Evolutionary conservation across 768 basidiomycete genomes (phyloP).

Genomic region (Lactifluus piperatus): DNA sequence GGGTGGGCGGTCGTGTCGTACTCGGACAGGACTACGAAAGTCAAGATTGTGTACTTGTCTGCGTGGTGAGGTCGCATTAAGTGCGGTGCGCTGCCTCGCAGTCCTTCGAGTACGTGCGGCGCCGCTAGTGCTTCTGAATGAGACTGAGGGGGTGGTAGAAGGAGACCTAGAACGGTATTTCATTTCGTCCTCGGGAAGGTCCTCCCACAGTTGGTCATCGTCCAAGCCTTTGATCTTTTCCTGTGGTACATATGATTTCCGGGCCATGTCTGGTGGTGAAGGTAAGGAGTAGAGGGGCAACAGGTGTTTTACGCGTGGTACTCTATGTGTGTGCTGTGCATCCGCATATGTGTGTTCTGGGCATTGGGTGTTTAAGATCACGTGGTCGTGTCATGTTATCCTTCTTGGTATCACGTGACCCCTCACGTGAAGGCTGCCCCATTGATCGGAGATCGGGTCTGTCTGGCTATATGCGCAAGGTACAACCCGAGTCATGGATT

Average conservation of each 20-base stretch:
- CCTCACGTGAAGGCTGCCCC: background rate
- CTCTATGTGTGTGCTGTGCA: no score
- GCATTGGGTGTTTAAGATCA: background rate
- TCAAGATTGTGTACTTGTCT: background rate
- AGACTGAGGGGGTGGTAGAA: background rate
- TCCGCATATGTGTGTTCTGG: background rate
- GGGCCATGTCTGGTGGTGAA: slow-evolving; percentile 3
- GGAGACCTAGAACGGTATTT: background rate
- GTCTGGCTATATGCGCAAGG: background rate
- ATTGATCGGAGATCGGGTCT: no score
- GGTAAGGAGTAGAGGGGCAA: background rate
- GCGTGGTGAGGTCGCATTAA: background rate
- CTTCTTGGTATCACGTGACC: background rate
- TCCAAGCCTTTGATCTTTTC: background rate
- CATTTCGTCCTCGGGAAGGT: background rate
- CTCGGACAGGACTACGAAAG: background rate
- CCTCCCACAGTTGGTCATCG: slow-evolving; percentile 9
- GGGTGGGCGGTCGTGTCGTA: background rate
- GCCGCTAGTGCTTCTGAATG: background rate
- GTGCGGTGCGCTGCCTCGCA: background rate
- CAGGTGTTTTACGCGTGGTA: background rate
- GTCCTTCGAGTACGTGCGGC: background rate
- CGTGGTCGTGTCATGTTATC: no score
- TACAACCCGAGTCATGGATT: slow-evolving; percentile 14
- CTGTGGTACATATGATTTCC: background rate